Percentiles rank a stretch among this genome's conserved stretches.
Conservation (phyloP, 257 asterid species). For the Buddleja alternifolia region DNA sequence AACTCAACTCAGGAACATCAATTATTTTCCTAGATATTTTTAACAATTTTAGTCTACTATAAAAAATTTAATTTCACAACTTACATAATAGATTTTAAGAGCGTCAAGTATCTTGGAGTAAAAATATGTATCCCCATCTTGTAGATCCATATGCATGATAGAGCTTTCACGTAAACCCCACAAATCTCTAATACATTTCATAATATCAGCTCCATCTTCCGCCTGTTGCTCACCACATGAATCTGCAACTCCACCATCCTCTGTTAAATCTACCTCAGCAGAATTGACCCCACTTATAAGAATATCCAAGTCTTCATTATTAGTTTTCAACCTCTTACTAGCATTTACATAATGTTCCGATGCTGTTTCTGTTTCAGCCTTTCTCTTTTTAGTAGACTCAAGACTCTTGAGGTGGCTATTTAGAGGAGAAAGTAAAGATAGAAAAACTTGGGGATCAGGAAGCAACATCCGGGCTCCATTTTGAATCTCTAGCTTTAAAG, state of each 20-base stretch:
- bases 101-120: conserved; percentile 78
- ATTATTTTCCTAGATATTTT: conserved; percentile 9
- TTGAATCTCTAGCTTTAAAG: conserved; percentile 64
- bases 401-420: conserved; percentile 50
- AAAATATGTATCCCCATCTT: conserved; percentile 62
- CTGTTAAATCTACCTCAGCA: conserved; percentile 44
- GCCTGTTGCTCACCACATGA: conserved; percentile 47
- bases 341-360: conserved; percentile 34
- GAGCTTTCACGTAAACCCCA: conserved; percentile 56
- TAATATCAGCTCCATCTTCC: conserved; percentile 37
- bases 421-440: conserved; percentile 73
- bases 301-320: conserved; percentile 65
- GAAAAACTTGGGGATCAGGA: conserved; percentile 83
- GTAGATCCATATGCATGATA: conserved; percentile 27
- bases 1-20: background rate
- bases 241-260: conserved; percentile 42
- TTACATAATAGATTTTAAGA: conserved; percentile 68
- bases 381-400: conserved; percentile 56
- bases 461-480: conserved; percentile 60
- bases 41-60: conserved; percentile 8
- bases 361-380: conserved; percentile 50
- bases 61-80: conserved; percentile 34
- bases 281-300: conserved; percentile 66
- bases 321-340: conserved; percentile 66
- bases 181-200: conserved; percentile 50